Percentiles rank a stretch among this genome's conserved stretches.
Conservation (phyloP, 106 monocot species). For the Allium fistulosum region DNA sequence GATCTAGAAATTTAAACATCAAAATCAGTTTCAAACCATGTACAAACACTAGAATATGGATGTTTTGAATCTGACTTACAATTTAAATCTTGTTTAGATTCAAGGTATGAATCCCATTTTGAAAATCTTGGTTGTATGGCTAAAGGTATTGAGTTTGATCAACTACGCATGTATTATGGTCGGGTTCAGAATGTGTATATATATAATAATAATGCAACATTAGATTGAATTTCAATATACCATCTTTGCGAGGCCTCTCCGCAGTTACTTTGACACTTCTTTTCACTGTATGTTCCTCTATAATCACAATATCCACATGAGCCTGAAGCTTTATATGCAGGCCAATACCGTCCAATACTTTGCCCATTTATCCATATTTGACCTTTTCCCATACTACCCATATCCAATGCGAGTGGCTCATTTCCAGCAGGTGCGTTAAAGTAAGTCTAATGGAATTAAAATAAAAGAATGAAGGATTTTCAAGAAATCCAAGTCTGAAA, state of each 20-base stretch:
- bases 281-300: slow-evolving; percentile 43
- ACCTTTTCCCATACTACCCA: slow-evolving; percentile 87
- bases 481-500: background rate
- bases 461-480: background rate
- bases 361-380: slow-evolving; percentile 77
- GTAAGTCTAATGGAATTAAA: slow-evolving; percentile 25
- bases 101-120: no score
- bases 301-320: slow-evolving; percentile 62
- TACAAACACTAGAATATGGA: no score
- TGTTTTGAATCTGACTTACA: no score
- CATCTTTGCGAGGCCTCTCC: slow-evolving; percentile 72
- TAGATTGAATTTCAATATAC: slow-evolving; percentile 6
- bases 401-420: slow-evolving; percentile 70
- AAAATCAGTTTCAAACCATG: no score
- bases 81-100: no score
- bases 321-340: slow-evolving; percentile 59
- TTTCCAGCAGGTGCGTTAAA: slow-evolving; percentile 69
- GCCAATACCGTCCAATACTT: slow-evolving; percentile 75
- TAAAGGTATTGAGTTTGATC: no score
- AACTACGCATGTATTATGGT: no score
- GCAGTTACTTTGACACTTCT: slow-evolving; percentile 54
- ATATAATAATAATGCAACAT: no score
- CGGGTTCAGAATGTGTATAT: no score
- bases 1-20: no score
- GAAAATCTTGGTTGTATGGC: no score